Percentiles rank a stretch among this genome's conserved stretches.
These are phyloP conservation scores for Amesomyces nigricolor DNA, from an alignment of 2,329 filamentous ascomycete genomes.

Conservation along the genomic window DNA sequence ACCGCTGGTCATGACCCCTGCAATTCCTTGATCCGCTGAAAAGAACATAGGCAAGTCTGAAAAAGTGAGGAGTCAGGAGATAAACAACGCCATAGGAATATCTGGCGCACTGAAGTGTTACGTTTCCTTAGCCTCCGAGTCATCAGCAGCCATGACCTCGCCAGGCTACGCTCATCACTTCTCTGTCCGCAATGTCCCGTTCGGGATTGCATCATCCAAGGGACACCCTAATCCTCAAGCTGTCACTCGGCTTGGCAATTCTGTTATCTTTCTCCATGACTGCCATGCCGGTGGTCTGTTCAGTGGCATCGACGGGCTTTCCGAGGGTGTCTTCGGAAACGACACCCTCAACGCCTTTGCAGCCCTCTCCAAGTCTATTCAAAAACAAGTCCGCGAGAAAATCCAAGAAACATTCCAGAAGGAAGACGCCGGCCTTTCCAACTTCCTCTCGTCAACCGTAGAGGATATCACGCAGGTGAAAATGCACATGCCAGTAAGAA, in stretches of 20 bases:
- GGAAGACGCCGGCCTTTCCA: background rate
- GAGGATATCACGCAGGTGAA: background rate
- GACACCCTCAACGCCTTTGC: conserved; percentile 3
- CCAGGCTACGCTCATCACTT: conserved; percentile 8
- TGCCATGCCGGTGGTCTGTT: background rate
- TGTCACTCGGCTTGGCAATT: background rate
- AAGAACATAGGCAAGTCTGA: background rate
- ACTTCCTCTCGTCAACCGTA: background rate
- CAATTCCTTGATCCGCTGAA: background rate
- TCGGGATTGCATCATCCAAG: conserved; percentile 1
- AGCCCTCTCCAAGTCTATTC: background rate
- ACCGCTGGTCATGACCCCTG: background rate
- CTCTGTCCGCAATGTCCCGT: conserved; percentile 2
- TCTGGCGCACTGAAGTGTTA: background rate
- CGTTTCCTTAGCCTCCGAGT: too few species aligned
- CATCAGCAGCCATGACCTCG: conserved; percentile 1
- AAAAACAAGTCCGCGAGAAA: background rate
- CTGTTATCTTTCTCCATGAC: background rate
- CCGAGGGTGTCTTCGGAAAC: background rate
- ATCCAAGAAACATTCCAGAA: background rate
- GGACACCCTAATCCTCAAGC: background rate
- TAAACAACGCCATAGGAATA: background rate
- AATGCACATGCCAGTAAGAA: conserved; percentile 7
- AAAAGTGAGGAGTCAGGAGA: background rate
- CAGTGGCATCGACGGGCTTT: background rate